A percentile compares a stretch with the other conserved stretches of the same genome.
Conservation (phyloP, 2,329 filamentous ascomycete genomes). For the Lasiodiplodia hormozganensis region DNA sequence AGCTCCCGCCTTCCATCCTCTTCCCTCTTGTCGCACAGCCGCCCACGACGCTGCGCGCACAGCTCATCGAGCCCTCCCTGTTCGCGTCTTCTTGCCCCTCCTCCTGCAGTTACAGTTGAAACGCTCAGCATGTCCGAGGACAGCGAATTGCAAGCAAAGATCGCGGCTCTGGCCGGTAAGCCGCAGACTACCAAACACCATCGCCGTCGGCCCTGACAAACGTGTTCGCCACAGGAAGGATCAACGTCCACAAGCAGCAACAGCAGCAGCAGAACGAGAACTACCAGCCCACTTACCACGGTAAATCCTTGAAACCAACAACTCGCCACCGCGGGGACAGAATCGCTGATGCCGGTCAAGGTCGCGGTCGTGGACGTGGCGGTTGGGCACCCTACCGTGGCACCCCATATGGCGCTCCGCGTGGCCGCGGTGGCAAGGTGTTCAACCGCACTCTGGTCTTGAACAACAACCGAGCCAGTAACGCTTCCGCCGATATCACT, state of each 20-base stretch:
- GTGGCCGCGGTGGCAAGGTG: conserved; percentile 48
- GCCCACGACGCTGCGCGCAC: not conserved
- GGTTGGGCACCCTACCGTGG: conserved; percentile 41
- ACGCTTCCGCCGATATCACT: not conserved
- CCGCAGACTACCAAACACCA: conserved; percentile 31
- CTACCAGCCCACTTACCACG: conserved; percentile 30
- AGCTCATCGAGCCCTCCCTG: not conserved
- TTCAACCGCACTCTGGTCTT: conserved; percentile 69
- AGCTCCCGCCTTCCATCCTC: not conserved
- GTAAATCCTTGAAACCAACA: conserved; percentile 40
- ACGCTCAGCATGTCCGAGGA: conserved; percentile 58
- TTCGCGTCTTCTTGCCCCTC: not conserved
- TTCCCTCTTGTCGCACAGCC: conserved; percentile 13
- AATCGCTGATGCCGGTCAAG: conserved; percentile 28
- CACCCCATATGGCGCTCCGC: conserved; percentile 34
- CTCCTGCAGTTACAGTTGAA: not conserved
- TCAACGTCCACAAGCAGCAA: conserved; percentile 76
- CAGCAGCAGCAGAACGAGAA: conserved; percentile 50
- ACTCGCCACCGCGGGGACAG: conserved; percentile 44
- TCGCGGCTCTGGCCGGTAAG: conserved; percentile 64
- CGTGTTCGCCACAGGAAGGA: conserved; percentile 65
- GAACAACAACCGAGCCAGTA: conserved; percentile 52
- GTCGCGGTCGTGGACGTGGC: conserved; percentile 30
- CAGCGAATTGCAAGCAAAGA: conserved; percentile 62
- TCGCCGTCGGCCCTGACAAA: conserved; percentile 21